These are phyloP conservation scores for Cystofilobasidium macerans DNA, from an alignment of 768 basidiomycete genomes.

Conservation along the genomic window DNA sequence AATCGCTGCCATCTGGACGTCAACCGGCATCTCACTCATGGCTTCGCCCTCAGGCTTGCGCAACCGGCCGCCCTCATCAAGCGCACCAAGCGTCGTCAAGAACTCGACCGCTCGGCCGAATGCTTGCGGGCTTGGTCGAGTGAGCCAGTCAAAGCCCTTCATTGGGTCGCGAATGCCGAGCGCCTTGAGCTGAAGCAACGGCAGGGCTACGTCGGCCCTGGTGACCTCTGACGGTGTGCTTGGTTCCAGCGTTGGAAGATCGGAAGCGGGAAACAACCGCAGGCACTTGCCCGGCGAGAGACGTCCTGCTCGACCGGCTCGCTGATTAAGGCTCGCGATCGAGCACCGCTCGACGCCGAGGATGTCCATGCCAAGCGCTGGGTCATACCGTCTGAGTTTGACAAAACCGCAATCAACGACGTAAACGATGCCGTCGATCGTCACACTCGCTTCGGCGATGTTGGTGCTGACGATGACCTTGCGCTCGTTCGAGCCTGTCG, in stretches of 20 bases:
- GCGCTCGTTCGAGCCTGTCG: slow-evolving; percentile 59
- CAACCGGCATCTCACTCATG: slow-evolving; percentile 88
- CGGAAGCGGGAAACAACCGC: slow-evolving; percentile 65
- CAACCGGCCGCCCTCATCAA: slow-evolving; percentile 62
- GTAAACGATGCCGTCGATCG: slow-evolving; percentile 88
- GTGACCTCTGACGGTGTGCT: slow-evolving; percentile 82
- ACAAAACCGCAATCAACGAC: slow-evolving; percentile 92
- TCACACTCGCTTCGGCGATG: slow-evolving; percentile 95
- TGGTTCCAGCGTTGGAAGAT: slow-evolving; percentile 51
- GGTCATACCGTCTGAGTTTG: slow-evolving; percentile 90
- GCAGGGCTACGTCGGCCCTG: slow-evolving; percentile 78
- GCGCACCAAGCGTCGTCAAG: slow-evolving; percentile 64
- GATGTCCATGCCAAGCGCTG: slow-evolving; percentile 70
- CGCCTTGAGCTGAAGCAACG: slow-evolving; percentile 85
- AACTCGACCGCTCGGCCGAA: slow-evolving; percentile 77
- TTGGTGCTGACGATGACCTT: slow-evolving; percentile 92
- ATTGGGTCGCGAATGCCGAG: slow-evolving; percentile 90
- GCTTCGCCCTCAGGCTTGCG: slow-evolving; percentile 66
- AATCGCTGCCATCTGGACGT: slow-evolving; percentile 87
- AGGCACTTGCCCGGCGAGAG: slow-evolving; percentile 88
- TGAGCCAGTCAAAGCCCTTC: slow-evolving; percentile 85
- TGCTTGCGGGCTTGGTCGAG: slow-evolving; percentile 72
- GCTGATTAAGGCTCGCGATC: slow-evolving; percentile 76
- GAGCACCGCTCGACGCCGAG: slow-evolving; percentile 75
- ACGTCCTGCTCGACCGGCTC: slow-evolving; percentile 88